Evolutionary conservation across 139 green algal species (phyloP).

Genomic region (Asterochloris erici): DNA sequence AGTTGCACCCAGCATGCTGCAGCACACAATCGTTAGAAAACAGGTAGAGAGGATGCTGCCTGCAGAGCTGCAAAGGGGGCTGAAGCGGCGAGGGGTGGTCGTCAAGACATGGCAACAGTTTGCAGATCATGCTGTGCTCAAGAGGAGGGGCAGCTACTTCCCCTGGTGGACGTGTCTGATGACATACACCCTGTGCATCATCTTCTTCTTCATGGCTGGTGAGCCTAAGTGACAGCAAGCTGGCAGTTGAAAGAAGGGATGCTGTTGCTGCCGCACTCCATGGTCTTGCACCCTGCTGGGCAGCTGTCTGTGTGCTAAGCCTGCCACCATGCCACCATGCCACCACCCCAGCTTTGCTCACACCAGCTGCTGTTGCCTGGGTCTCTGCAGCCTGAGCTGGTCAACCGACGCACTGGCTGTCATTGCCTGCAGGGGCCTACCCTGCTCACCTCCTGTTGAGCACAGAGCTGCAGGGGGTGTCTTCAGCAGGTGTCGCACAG

Average conservation of each 20-base stretch:
- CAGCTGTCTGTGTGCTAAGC: not conserved
- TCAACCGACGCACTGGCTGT: not conserved
- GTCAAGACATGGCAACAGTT: conserved; percentile 8
- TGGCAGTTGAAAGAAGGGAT: not conserved
- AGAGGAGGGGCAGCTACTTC: not conserved
- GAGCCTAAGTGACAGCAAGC: not conserved
- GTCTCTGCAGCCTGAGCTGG: not conserved
- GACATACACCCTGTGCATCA: not conserved
- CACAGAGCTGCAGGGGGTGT: too few species aligned
- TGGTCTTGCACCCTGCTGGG: not conserved
- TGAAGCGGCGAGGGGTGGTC: not conserved
- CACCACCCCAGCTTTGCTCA: not conserved
- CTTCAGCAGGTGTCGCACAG: not conserved
- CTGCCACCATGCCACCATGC: not conserved
- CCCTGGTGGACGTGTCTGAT: conserved; percentile 18
- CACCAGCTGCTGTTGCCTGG: not conserved
- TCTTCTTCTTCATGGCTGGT: conserved; percentile 23
- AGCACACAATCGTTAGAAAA: too few species aligned
- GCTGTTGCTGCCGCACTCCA: not conserved
- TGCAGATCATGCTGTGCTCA: conserved; percentile 15
- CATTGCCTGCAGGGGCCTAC: too few species aligned
- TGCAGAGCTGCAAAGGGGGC: conserved; percentile 5
- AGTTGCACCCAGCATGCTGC: too few species aligned
- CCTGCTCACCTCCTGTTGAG: too few species aligned
- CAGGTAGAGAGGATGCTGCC: not conserved